Evolutionary conservation across 2,329 filamentous ascomycete species (phyloP), one percentile per base, ranked within the genome.

Genomic region (Penicillium sp.): DNA sequence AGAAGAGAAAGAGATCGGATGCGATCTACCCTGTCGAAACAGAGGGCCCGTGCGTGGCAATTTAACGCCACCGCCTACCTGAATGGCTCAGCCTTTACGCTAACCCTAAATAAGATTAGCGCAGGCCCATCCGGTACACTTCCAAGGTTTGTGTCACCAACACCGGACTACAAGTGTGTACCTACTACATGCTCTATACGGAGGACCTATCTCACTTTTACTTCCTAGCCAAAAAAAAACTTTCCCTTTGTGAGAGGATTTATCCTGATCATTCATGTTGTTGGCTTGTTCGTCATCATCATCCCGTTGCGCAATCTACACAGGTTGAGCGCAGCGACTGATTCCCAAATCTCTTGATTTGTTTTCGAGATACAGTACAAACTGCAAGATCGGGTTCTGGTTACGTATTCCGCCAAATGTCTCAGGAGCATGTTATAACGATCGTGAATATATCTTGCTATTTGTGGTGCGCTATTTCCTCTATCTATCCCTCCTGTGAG

Each of bases 191-290:
- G 10, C 29, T 29, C 29, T 31, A 31, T 31, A 31, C 9, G 10
- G 29, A 31, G 1, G 10, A 31, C 29, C 3, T 31, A 23, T n/a
- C 25, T 45, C 25, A 19, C 25, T 45, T 29, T 4, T n/a, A 6
- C 10, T 6, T 78, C 49, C 57, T 75, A 2, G 73, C 73, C 15
- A 71, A 72, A 54, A 70, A 71, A 42, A 63, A n/a, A n/a, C n/a
- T n/a, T 75, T 33, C 74, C 75, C 1, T 62, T 74, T 40, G 66
- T 77, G 29, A 74, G 79, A 61, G 69, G 65, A 9, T 50, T 76
- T 6, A 73, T 77, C 17, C 60, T 80, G 27, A 71, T 78, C n/a
- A 63, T 79, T 21, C 77, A 80, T 56, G 64, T 78, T n/a, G 67
- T 73, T 37, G 77, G 76, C 3, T 67, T 80, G 12, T 74, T 79